Evolutionary conservation across 1,284 basidiomycete genomes (phyloP), one percentile per base, ranked within the genome.

Genomic region (Rhodotorula sp.): DNA sequence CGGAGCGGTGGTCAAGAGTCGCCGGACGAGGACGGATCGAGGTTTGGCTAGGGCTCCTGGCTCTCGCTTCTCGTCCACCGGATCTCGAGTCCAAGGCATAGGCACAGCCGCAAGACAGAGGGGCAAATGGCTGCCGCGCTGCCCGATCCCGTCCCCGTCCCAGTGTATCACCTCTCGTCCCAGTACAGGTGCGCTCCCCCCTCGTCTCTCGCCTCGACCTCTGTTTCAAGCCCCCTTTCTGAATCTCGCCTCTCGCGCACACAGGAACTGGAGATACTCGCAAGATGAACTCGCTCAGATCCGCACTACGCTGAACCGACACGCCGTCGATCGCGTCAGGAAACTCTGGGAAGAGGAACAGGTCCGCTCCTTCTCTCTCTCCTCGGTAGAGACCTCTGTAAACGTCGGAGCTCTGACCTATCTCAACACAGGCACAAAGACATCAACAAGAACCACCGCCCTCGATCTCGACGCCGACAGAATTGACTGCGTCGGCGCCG

Each of bases 201-300:
- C 46, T 48, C 49, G 10, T 26, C n/a, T 18, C 20, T 26, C n/a
- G 10, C 20, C 45, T 24, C 18, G 4, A 2, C 55, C 46, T 8
- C 5, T 24, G 14, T 18, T 26, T 7, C 12, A 45, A 42, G 26
- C 20, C 29, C 4, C 26, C n/a, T n/a, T n/a, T 6, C 49, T 55
- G 53, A 29, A 51, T n/a, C 14, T 4, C 17, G 6, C 10, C 3
- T 15, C 48, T 12, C 15, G 10, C 20, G 8, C 18, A 3, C 24
- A 6, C 62, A 79, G 79, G 60, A 66, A 93, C 79, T 97, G 93
- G 93, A 84, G 93, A 60, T 95, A 88, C 81, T 93, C 93, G 0
- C 81, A 83, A 30, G 84, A 87, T 62, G 83, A 86, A 67, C 85
- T 97, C 4, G 82, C 78, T 6, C 77, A 83, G 55, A 48, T 73